Evolutionary conservation across 805 yeast genomes (phyloP), one percentile per base, ranked within the genome.

Genomic region (Lachancea sp.): DNA sequence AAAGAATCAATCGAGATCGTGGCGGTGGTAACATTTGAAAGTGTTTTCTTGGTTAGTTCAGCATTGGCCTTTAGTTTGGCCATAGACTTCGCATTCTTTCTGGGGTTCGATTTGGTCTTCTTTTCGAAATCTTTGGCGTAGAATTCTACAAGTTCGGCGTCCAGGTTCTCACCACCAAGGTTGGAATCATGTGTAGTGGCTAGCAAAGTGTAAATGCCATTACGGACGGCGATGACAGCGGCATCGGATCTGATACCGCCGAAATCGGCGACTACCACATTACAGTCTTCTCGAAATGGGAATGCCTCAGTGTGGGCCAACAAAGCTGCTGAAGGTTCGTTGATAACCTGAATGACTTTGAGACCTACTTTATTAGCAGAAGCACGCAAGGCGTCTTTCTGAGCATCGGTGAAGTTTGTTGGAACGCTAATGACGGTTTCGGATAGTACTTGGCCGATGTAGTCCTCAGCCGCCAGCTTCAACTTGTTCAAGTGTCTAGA

Each of bases 161-260:
- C 98, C 55, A 92, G 73, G 60, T 77, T 70, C 54, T 78, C 83
- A 63, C 98, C 98, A 58, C 97, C 97, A 46, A 92, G 75, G 40
- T 75, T 78, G 53, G 70, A 71, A 62, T 85, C 83, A 59, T 88
- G 95, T 44, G 78, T 77, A 50, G 96, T 86, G 45, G 95, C 82
- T 53, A 92, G 72, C 34, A 87, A 71, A 41, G 98, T 90, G 68
- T 85, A 74, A 51, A 92, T 77, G 56, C 98, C 98, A 49, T 96
- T 96, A 71, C 97, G 80, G 40, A 82, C 84, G 29, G 97, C 80
- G 55, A 92, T 70, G 38, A 92, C 89, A 45, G 97, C 96, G 47
- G 89, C 96, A 61, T 92, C 97, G 30, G 95, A 81, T 68, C 97
- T 77, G 53, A 88, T 74, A 60, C 96, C 97, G 63, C 98, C 98